These are phyloP conservation scores for Dothideomycetes sp. DNA, from an alignment of 2,329 filamentous ascomycete genomes.

Conservation along the genomic window DNA sequence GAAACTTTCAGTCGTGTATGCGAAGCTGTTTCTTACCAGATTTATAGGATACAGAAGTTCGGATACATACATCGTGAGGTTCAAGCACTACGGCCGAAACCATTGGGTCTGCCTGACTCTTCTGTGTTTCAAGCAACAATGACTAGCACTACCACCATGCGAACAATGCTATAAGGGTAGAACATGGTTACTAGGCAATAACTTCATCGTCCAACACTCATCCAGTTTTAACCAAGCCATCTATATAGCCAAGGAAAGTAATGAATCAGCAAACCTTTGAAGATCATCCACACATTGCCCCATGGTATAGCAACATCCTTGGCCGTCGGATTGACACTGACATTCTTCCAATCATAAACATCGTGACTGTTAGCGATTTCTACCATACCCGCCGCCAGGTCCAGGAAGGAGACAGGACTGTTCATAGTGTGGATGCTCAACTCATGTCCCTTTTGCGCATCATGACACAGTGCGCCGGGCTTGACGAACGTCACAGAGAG, in stretches of 20 bases:
- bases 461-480: conserved; percentile 32
- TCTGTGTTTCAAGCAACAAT: no score
- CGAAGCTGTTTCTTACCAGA: no score
- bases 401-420: conserved; percentile 34
- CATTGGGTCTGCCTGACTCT: no score
- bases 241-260: conserved; percentile 14
- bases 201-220: no score
- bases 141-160: no score
- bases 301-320: conserved; percentile 14
- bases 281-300: conserved; percentile 12
- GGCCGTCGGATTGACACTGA: conserved; percentile 14
- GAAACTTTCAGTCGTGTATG: no score
- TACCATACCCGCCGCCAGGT: conserved; percentile 42
- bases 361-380: conserved; percentile 33
- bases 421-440: conserved; percentile 34
- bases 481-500: conserved; percentile 34
- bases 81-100: no score
- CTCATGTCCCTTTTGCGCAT: conserved; percentile 32
- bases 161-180: no score
- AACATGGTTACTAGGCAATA: no score
- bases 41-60: no score
- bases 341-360: conserved; percentile 16
- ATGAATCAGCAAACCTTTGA: conserved; percentile 15
- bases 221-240: conserved; percentile 2
- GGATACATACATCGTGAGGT: no score